Evolutionary conservation across 345 rosid species (phyloP).

Genomic region (Citrus trifoliata): DNA sequence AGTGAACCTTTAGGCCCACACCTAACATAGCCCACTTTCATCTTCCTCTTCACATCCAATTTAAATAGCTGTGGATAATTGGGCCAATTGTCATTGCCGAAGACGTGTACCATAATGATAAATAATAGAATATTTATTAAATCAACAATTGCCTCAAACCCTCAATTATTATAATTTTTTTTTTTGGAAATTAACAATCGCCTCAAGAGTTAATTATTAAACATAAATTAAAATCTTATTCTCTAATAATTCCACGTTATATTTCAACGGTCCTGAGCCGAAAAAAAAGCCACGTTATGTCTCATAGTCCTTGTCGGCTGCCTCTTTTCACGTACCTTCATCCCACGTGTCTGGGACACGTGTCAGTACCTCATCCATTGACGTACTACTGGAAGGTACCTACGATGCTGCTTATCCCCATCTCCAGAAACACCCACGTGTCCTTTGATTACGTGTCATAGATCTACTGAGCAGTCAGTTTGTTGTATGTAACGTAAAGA

Average conservation of each 20-base stretch:
- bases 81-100: background rate
- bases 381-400: constrained; percentile 10
- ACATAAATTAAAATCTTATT: background rate
- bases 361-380: constrained; percentile 13
- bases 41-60: no score
- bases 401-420: constrained; percentile 18
- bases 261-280: background rate
- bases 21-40: no score
- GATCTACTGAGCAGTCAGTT: background rate
- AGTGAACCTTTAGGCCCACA: no score
- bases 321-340: constrained; percentile 28
- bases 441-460: background rate
- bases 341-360: constrained; percentile 24
- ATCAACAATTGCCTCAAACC: background rate
- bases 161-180: no score
- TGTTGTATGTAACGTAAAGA: background rate
- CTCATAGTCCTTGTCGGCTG: constrained; percentile 32
- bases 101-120: background rate
- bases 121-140: background rate
- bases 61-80: background rate
- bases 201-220: background rate
- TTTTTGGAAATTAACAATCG: no score
- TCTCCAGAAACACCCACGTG: constrained; percentile 3
- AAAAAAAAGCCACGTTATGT: constrained; percentile 8
- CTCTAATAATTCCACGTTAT: constrained; percentile 4